Evolutionary conservation across 768 basidiomycete species (phyloP).

Genomic region (Suillus luteus): DNA sequence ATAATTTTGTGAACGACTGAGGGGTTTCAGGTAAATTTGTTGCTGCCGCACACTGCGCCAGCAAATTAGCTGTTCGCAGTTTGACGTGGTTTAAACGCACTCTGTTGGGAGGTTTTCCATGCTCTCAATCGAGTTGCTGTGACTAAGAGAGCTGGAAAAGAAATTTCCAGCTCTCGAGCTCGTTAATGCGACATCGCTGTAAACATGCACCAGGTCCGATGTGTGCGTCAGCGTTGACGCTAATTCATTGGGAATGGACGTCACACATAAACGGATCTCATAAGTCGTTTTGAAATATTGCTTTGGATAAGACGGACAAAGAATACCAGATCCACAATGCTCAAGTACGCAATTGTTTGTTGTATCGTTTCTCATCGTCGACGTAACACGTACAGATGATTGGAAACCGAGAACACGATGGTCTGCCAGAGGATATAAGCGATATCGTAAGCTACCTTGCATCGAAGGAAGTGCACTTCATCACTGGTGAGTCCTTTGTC

Average conservation of each 20-base stretch:
- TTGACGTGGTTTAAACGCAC: slow-evolving; percentile 10
- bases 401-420: background rate
- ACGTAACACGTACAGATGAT: slow-evolving; percentile 1
- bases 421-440: slow-evolving; percentile 25
- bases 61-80: slow-evolving; percentile 18
- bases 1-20: background rate
- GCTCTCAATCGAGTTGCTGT: background rate
- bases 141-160: background rate
- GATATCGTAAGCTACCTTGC: slow-evolving; percentile 28
- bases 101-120: slow-evolving; percentile 19
- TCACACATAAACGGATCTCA: background rate
- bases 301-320: background rate
- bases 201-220: slow-evolving; percentile 34
- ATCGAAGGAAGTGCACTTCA: slow-evolving; percentile 28
- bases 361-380: background rate
- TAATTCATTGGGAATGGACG: background rate
- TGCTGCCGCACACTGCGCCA: slow-evolving; percentile 16
- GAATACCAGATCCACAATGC: background rate
- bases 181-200: slow-evolving; percentile 31
- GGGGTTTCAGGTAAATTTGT: background rate
- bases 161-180: slow-evolving; percentile 24
- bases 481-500: slow-evolving; percentile 24
- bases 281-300: background rate
- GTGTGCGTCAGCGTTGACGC: slow-evolving; percentile 9
- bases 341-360: background rate